A percentile compares a stretch with the other conserved stretches of the same genome.
Evolutionary conservation across 2,329 filamentous ascomycete species (phyloP).

Genomic region (Hortaea werneckii): DNA sequence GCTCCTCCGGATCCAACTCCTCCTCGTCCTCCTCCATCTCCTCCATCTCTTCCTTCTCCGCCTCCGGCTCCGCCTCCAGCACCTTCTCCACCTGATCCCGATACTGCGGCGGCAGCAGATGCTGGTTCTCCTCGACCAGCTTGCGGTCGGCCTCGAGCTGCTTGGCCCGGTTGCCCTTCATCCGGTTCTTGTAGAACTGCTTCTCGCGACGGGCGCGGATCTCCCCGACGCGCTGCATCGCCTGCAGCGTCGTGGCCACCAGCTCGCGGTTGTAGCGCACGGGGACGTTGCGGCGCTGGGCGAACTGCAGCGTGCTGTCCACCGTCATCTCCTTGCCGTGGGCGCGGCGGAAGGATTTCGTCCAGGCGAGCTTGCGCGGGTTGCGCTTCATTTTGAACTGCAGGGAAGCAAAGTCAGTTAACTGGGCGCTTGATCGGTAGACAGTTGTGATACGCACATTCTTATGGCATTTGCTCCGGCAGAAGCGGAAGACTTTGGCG

Average conservation of each 20-base stretch:
- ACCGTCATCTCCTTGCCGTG: conserved; percentile 80
- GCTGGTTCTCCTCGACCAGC: conserved; percentile 83
- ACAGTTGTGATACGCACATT: no score
- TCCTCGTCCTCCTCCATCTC: conserved; percentile 24
- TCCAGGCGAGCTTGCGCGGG: conserved; percentile 93
- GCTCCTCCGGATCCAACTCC: neutral
- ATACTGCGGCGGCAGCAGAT: conserved; percentile 62
- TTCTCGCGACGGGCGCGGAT: conserved; percentile 75
- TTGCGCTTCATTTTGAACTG: conserved; percentile 97
- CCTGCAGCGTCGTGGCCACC: conserved; percentile 74
- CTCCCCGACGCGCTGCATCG: conserved; percentile 84
- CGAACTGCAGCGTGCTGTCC: conserved; percentile 87
- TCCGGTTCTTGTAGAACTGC: conserved; percentile 86
- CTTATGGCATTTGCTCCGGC: conserved; percentile 58
- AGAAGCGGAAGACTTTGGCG: conserved; percentile 57
- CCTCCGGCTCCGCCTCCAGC: conserved; percentile 48
- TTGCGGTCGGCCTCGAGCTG: conserved; percentile 73
- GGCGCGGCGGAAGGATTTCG: conserved; percentile 78
- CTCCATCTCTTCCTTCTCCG: conserved; percentile 40
- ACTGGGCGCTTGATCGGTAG: no score
- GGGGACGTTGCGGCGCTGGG: conserved; percentile 84
- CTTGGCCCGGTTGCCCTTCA: conserved; percentile 80
- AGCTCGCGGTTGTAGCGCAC: conserved; percentile 93
- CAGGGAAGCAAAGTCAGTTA: no score
- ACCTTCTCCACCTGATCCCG: conserved; percentile 36